phyloP scores from a whole-genome alignment of 768 basidiomycete species.

The Termitomyces bulborhizus region DNA sequence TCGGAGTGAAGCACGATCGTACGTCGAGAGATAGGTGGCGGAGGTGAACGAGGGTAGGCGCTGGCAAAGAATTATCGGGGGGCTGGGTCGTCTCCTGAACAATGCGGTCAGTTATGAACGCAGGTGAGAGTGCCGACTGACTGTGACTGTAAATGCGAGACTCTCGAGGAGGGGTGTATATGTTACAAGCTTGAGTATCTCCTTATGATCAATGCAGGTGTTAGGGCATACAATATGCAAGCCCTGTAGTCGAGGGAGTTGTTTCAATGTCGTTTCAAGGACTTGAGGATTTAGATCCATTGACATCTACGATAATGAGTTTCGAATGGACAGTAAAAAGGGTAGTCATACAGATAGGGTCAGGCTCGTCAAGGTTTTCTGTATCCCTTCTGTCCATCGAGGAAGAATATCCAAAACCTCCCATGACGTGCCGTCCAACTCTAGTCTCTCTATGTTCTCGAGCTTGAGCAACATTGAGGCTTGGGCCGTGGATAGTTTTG shows the following conservation, averaged over 20 bases:
- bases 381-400: conserved; percentile 41
- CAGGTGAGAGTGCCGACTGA: conserved; percentile 23
- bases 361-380: conserved; percentile 42
- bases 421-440: conserved; percentile 59
- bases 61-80: conserved; percentile 21
- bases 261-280: conserved; percentile 38
- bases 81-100: conserved; percentile 20
- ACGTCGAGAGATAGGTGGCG: conserved; percentile 25
- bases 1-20: conserved; percentile 15
- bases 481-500: conserved; percentile 48
- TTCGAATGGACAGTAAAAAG: neutral
- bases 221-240: conserved; percentile 62
- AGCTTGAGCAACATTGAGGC: conserved; percentile 34
- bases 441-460: conserved; percentile 34
- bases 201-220: conserved; percentile 36
- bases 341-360: conserved; percentile 50
- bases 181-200: conserved; percentile 37
- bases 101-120: conserved; percentile 4
- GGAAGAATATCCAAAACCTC: conserved; percentile 54
- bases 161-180: conserved; percentile 53
- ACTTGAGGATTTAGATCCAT: conserved; percentile 47
- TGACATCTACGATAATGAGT: conserved; percentile 37
- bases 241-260: conserved; percentile 47
- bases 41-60: conserved; percentile 12
- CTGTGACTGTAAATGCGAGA: conserved; percentile 56